Evolutionary conservation across 2,329 filamentous ascomycete species (phyloP).

Genomic region (Nothopassalora personata): DNA sequence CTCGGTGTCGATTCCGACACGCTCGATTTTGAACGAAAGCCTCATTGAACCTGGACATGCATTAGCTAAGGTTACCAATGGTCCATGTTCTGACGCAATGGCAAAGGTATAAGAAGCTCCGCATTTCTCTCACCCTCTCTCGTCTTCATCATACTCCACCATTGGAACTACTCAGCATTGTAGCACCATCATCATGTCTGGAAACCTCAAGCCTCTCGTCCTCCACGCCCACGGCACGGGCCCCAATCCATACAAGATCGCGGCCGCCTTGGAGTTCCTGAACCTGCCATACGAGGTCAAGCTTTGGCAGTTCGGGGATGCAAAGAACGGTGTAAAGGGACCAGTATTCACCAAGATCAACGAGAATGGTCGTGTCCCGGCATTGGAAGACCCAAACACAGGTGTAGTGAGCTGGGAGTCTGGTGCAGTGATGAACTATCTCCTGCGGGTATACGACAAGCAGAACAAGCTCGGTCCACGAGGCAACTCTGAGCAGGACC

Average conservation of each 20-base stretch:
- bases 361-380: conserved; percentile 41
- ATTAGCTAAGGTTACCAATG: not conserved
- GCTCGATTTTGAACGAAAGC: not conserved
- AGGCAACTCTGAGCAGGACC: conserved; percentile 35
- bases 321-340: conserved; percentile 37
- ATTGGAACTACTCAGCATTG: not conserved
- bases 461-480: conserved; percentile 36
- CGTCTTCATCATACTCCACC: not conserved
- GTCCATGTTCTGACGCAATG: not conserved
- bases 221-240: conserved; percentile 39
- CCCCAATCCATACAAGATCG: conserved; percentile 44
- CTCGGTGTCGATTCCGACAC: not conserved
- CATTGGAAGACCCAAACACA: conserved; percentile 43
- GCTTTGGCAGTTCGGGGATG: conserved; percentile 40
- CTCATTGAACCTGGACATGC: not conserved
- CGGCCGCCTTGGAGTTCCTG: conserved; percentile 39
- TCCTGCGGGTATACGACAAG: conserved; percentile 39
- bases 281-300: conserved; percentile 39
- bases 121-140: not conserved
- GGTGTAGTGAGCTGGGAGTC: conserved; percentile 47
- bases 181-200: conserved; percentile 14
- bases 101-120: not conserved
- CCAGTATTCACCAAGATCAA: conserved; percentile 38
- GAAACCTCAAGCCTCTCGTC: conserved; percentile 32
- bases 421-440: conserved; percentile 48